Conservation (phyloP, 768 basidiomycete species). For the Fomitopsis serialis region DNA sequence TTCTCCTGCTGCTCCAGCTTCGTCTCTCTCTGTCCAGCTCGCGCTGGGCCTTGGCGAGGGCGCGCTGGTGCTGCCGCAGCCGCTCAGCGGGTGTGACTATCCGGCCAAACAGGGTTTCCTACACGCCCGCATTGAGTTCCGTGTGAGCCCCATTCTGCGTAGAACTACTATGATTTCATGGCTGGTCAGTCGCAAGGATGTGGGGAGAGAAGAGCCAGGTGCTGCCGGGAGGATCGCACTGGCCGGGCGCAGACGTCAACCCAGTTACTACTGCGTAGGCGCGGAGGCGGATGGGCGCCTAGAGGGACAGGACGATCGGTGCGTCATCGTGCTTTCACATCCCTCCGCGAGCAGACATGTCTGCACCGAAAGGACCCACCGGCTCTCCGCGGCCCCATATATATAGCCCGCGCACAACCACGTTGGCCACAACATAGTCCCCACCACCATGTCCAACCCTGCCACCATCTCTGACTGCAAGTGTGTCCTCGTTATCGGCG, state of each 20-base stretch:
- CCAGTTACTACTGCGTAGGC: too few species aligned
- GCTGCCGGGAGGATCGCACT: too few species aligned
- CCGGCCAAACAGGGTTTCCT: conserved; percentile 96
- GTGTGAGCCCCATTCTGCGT: too few species aligned
- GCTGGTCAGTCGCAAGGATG: background rate
- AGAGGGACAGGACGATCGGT: too few species aligned
- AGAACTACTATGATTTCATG: conserved; percentile 78
- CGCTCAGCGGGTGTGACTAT: conserved; percentile 95
- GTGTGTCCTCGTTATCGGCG: conserved; percentile 51
- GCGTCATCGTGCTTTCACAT: too few species aligned
- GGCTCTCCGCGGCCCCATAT: background rate
- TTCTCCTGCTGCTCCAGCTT: conserved; percentile 97
- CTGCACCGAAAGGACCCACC: background rate
- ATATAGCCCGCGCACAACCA: background rate
- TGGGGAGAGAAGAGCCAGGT: too few species aligned
- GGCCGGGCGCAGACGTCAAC: too few species aligned
- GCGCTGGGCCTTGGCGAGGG: conserved; percentile 93
- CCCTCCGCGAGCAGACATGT: too few species aligned
- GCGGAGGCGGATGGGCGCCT: too few species aligned
- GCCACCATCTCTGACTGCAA: conserved; percentile 38
- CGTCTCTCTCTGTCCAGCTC: conserved; percentile 91
- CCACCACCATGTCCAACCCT: background rate
- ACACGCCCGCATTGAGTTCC: background rate
- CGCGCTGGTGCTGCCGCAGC: conserved; percentile 92
- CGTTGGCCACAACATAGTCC: background rate